A percentile compares a stretch with the other conserved stretches of the same genome.
Conservation (phyloP, 2,329 filamentous ascomycete species). For the Ophiostoma sp. region DNA sequence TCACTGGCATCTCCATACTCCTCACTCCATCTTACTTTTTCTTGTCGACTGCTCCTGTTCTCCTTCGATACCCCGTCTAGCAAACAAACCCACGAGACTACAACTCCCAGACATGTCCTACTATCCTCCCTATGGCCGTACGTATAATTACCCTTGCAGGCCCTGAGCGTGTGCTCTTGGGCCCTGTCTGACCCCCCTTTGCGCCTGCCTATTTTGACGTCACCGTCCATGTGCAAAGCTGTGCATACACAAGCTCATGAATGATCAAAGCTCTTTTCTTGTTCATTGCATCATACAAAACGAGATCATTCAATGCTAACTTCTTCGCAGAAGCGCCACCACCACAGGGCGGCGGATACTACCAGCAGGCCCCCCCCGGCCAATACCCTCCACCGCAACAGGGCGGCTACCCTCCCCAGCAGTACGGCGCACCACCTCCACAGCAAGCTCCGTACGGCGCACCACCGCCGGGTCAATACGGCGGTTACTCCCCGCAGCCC, state of each 20-base stretch:
- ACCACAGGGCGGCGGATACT: constrained; percentile 26
- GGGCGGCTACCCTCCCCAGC: constrained; percentile 36
- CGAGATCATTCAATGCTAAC: neutral
- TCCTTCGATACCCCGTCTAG: neutral
- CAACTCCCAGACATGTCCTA: constrained; percentile 39
- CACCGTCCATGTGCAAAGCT: neutral
- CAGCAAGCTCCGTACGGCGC: constrained; percentile 36
- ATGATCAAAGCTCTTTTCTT: neutral
- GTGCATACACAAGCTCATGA: neutral
- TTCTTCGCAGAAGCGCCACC: constrained; percentile 26
- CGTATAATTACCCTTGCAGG: constrained; percentile 27
- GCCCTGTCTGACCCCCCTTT: neutral
- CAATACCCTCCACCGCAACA: constrained; percentile 35
- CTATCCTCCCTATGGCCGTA: constrained; percentile 42
- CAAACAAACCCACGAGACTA: neutral
- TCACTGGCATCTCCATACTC: neutral
- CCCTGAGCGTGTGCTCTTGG: neutral
- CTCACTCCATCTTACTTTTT: neutral
- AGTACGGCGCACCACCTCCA: constrained; percentile 34
- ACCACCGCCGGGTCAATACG: constrained; percentile 30
- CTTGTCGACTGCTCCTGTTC: neutral
- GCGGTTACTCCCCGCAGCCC: constrained; percentile 30
- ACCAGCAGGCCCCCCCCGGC: constrained; percentile 26
- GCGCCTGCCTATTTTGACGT: neutral
- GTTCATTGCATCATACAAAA: neutral